A percentile compares a stretch with the other conserved stretches of the same genome.
These are phyloP conservation scores for Floccularia luteovirens DNA, from an alignment of 768 basidiomycete genomes.

Conservation along the genomic window DNA sequence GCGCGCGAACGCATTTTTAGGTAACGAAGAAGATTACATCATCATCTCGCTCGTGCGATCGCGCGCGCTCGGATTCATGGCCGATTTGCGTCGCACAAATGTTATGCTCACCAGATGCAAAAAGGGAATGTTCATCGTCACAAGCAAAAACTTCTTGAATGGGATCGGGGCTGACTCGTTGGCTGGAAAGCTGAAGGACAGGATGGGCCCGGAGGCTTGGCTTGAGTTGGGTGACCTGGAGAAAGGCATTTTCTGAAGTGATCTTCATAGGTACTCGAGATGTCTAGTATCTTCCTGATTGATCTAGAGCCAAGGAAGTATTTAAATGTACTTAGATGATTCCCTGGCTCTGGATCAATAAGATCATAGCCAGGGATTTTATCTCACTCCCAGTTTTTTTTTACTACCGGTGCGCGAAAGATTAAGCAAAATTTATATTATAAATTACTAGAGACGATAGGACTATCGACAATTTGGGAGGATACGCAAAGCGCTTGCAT, in stretches of 20 bases:
- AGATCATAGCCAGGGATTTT: not conserved
- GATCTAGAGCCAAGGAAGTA: conserved; percentile 1
- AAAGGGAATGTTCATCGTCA: conserved; percentile 68
- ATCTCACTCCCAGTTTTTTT: too few species aligned
- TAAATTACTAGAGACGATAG: conserved; percentile 17
- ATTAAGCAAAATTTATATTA: too few species aligned
- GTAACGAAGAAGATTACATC: conserved; percentile 78
- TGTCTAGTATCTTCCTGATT: conserved; percentile 1
- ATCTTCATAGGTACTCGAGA: conserved; percentile 11
- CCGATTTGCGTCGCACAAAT: conserved; percentile 64
- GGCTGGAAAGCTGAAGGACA: conserved; percentile 31
- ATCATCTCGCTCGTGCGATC: conserved; percentile 65
- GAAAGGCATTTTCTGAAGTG: conserved; percentile 24
- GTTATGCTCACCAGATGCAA: conserved; percentile 85
- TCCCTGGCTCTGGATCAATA: conserved; percentile 1
- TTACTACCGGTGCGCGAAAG: too few species aligned
- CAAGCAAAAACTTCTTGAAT: conserved; percentile 53
- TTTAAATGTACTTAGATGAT: conserved; percentile 1
- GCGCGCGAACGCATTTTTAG: too few species aligned
- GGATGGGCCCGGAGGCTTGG: conserved; percentile 31
- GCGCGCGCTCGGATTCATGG: conserved; percentile 57
- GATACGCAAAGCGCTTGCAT: conserved; percentile 52
- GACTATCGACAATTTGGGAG: conserved; percentile 12
- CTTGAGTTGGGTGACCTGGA: conserved; percentile 28
- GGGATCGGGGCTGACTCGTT: conserved; percentile 40